Conservation (phyloP, 495 filamentous ascomycete species). For the Antarctomyces pellizariae region DNA sequence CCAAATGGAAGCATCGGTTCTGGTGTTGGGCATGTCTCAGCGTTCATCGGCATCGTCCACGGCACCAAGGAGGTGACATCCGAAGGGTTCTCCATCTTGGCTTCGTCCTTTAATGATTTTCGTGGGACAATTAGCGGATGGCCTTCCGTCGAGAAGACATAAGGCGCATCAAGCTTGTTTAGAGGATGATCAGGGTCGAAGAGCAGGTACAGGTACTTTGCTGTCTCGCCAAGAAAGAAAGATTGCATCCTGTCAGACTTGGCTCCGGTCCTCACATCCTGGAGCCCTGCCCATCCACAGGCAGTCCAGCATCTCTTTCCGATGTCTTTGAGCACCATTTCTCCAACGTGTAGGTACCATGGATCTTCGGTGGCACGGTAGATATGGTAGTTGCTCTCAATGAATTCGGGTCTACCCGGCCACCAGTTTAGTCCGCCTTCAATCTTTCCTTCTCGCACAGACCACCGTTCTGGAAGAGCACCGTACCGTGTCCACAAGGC, state of each 20-base stretch:
- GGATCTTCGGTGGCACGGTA: constrained; percentile 86
- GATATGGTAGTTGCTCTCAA: constrained; percentile 84
- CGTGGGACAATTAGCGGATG: constrained; percentile 76
- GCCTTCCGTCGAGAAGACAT: constrained; percentile 89
- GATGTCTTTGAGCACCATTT: constrained; percentile 83
- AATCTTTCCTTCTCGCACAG: constrained; percentile 57
- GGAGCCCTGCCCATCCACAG: constrained; percentile 90
- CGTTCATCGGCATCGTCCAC: constrained; percentile 1
- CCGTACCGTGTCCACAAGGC: constrained; percentile 88
- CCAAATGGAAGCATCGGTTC: constrained; percentile 34
- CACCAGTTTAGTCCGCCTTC: constrained; percentile 84
- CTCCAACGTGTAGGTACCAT: constrained; percentile 87
- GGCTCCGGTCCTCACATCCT: constrained; percentile 75
- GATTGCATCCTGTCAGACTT: constrained; percentile 95
- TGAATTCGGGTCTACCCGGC: constrained; percentile 83
- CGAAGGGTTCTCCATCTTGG: constrained; percentile 3
- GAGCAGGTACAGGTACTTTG: constrained; percentile 81
- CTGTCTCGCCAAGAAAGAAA: constrained; percentile 91
- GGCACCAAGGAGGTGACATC: constrained; percentile 1
- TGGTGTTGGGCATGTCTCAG: constrained; percentile 33
- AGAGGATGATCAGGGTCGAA: constrained; percentile 72
- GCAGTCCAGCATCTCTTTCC: constrained; percentile 75
- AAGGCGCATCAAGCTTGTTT: constrained; percentile 63
- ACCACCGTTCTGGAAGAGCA: constrained; percentile 86
- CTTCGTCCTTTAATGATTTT: constrained; percentile 13